These are phyloP conservation scores for Fusarium sp. DNA, from an alignment of 2,329 filamentous ascomycete genomes.

Conservation along the genomic window DNA sequence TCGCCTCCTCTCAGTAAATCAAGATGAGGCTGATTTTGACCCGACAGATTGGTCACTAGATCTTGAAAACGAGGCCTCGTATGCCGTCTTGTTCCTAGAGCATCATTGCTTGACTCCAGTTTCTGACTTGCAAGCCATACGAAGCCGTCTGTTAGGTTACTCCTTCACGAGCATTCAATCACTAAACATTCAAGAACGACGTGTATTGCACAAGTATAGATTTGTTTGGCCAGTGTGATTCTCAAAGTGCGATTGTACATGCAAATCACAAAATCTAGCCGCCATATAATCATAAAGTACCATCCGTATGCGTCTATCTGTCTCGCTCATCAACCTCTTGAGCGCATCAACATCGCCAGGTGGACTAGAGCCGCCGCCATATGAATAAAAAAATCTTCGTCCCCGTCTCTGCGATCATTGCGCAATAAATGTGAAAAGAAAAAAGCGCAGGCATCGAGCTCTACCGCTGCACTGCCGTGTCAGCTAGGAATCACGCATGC, in stretches of 20 bases:
- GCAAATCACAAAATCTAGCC: conserved; percentile 21
- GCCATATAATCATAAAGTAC: conserved; percentile 28
- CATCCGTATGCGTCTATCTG: conserved; percentile 38
- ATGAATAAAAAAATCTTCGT: conserved; percentile 9
- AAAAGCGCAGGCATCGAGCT: background rate
- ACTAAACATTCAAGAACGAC: background rate
- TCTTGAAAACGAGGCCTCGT: background rate
- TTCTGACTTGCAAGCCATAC: background rate
- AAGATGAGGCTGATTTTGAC: conserved; percentile 25
- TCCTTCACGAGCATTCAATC: background rate
- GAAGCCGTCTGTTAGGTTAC: background rate
- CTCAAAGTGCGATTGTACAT: conserved; percentile 1
- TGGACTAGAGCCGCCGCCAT: conserved; percentile 1
- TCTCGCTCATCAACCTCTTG: conserved; percentile 8
- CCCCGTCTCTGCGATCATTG: background rate
- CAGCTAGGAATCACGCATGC: background rate
- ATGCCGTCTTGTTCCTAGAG: background rate
- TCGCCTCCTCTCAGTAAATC: conserved; percentile 10
- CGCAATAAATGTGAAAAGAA: conserved; percentile 12
- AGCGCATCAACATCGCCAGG: conserved; percentile 5
- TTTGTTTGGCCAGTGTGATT: conserved; percentile 1
- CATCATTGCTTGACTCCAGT: background rate
- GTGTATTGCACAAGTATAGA: background rate
- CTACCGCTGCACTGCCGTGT: background rate
- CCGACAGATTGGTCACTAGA: conserved; percentile 26